phyloP scores from a whole-genome alignment of 768 basidiomycete genomes.

The Fomitopsis pulvina region DNA sequence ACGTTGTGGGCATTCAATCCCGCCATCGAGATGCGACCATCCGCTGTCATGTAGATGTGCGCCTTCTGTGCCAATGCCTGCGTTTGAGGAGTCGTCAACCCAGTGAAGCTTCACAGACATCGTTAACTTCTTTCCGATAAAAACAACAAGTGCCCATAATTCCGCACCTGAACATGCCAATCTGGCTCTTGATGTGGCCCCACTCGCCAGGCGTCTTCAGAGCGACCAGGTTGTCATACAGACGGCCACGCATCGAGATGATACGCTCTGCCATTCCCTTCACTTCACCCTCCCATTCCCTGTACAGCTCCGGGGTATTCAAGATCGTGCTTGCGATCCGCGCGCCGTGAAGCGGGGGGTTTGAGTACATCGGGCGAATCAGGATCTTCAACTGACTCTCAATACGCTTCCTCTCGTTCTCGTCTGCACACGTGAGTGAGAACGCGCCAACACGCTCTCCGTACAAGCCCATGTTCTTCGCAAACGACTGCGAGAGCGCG shows the following conservation, averaged over 20 bases:
- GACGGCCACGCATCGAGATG: constrained; percentile 83
- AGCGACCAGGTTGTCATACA: constrained; percentile 72
- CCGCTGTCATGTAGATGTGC: constrained; percentile 90
- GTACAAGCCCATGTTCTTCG: constrained; percentile 99
- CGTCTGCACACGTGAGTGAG: constrained; percentile 64
- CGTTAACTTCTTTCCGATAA: constrained; percentile 1
- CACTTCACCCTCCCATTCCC: constrained; percentile 87
- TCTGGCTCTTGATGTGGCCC: constrained; percentile 92
- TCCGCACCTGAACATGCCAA: constrained; percentile 93
- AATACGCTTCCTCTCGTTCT: constrained; percentile 78
- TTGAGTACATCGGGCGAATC: constrained; percentile 95
- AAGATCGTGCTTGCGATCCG: constrained; percentile 83
- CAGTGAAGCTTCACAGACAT: constrained; percentile 57
- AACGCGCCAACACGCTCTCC: constrained; percentile 98
- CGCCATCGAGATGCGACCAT: constrained; percentile 93
- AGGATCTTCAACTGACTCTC: constrained; percentile 95
- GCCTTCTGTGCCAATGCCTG: constrained; percentile 80
- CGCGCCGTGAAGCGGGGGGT: constrained; percentile 90
- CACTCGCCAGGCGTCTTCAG: constrained; percentile 91
- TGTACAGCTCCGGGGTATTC: constrained; percentile 63
- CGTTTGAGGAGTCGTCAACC: constrained; percentile 72
- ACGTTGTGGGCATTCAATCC: constrained; percentile 81
- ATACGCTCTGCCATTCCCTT: constrained; percentile 95
- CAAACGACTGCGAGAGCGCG: constrained; percentile 91
- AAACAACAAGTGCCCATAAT: constrained; percentile 1